These are phyloP conservation scores for Arxiozyma bovina DNA, from an alignment of 1,139 yeast species.

Conservation along the genomic window DNA sequence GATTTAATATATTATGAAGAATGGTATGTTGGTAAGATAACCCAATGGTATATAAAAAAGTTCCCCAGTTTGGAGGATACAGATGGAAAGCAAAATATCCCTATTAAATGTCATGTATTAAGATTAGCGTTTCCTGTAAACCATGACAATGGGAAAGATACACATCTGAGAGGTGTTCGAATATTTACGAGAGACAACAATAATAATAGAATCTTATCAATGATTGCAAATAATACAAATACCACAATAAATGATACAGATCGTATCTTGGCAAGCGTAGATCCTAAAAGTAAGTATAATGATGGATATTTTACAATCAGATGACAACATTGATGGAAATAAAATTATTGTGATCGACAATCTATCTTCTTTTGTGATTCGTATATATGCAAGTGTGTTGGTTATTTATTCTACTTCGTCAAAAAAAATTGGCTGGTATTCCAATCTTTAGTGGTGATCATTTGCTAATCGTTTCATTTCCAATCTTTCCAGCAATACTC, in stretches of 20 bases:
- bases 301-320: slow-evolving; percentile 4
- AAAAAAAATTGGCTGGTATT: background rate
- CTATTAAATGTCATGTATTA: slow-evolving; percentile 64
- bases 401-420: too few relatives aligned
- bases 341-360: too few relatives aligned
- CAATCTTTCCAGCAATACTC: background rate
- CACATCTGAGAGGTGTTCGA: slow-evolving; percentile 72
- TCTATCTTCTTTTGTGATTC: background rate
- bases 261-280: background rate
- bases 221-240: slow-evolving; percentile 27
- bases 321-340: background rate
- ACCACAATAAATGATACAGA: background rate
- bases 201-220: background rate
- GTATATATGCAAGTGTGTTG: background rate
- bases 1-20: slow-evolving; percentile 70
- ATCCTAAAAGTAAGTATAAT: background rate
- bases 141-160: slow-evolving; percentile 94
- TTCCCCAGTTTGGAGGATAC: slow-evolving; percentile 40
- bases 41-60: slow-evolving; percentile 77
- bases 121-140: slow-evolving; percentile 66
- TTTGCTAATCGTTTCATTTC: background rate
- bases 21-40: slow-evolving; percentile 58
- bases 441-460: background rate
- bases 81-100: slow-evolving; percentile 43
- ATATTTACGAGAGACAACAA: slow-evolving; percentile 34